These are phyloP conservation scores for Phytophthora multivora DNA, from an alignment of 352 stramenopile genomes.

Conservation along the genomic window DNA sequence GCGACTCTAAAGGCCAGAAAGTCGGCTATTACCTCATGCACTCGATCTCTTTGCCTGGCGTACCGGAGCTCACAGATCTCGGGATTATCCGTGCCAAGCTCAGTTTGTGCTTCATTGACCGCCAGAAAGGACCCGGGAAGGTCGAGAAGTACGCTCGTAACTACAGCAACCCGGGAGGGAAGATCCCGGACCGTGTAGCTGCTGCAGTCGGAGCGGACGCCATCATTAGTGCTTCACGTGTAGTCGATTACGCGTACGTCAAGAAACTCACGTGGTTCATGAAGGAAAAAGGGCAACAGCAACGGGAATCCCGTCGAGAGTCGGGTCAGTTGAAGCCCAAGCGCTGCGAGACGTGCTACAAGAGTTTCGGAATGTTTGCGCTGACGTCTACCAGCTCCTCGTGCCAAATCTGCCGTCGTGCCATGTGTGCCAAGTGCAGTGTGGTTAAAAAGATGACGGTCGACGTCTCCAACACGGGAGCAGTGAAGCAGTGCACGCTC, in stretches of 20 bases:
- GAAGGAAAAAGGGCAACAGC: conserved; percentile 19
- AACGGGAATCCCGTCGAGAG: conserved; percentile 10
- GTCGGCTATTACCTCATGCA: conserved; percentile 46
- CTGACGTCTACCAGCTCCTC: conserved; percentile 11
- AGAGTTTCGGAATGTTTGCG: conserved; percentile 27
- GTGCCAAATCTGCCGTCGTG: conserved; percentile 51
- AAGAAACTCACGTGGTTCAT: conserved; percentile 56
- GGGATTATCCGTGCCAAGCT: conserved; percentile 46
- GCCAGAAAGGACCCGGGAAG: conserved; percentile 30
- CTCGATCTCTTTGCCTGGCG: conserved; percentile 36
- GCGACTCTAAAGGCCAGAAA: conserved; percentile 26
- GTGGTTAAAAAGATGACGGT: conserved; percentile 61
- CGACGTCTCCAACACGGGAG: conserved; percentile 38
- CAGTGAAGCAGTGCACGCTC: conserved; percentile 37
- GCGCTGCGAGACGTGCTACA: conserved; percentile 31
- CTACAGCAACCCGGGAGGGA: conserved; percentile 38
- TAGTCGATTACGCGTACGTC: conserved; percentile 48
- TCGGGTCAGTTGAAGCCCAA: conserved; percentile 9
- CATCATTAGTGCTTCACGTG: conserved; percentile 25
- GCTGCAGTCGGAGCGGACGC: conserved; percentile 29
- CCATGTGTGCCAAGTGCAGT: conserved; percentile 52
- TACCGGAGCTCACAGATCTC: conserved; percentile 35
- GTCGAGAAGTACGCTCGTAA: conserved; percentile 47
- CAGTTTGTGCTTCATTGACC: conserved; percentile 45
- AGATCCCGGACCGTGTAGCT: conserved; percentile 29